These are phyloP conservation scores for Phytophthora parvispora DNA, from an alignment of 352 stramenopile genomes.

Conservation along the genomic window DNA sequence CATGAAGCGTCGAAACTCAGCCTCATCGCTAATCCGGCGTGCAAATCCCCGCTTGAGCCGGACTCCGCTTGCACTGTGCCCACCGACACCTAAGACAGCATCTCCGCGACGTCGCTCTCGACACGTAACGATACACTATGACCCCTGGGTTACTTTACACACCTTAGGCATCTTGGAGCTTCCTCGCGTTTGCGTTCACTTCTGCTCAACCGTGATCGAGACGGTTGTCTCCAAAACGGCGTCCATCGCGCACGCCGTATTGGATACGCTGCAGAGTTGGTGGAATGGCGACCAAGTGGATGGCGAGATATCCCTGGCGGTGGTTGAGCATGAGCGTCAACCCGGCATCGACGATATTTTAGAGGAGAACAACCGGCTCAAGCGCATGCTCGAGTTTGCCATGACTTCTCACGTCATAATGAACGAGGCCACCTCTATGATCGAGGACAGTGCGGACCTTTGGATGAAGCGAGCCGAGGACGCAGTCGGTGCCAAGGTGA, in stretches of 20 bases:
- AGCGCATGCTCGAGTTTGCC: slow-evolving; percentile 33
- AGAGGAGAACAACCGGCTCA: slow-evolving; percentile 34
- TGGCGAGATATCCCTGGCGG: slow-evolving; percentile 11
- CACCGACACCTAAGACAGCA: slow-evolving; percentile 21
- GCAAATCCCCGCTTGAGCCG: slow-evolving; percentile 7
- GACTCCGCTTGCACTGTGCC: slow-evolving; percentile 10
- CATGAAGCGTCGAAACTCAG: slow-evolving; percentile 29
- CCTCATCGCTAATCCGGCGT: slow-evolving; percentile 15
- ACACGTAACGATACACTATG: slow-evolving; percentile 3
- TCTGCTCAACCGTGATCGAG: slow-evolving; percentile 25
- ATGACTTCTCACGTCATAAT: slow-evolving; percentile 34
- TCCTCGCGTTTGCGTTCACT: slow-evolving; percentile 14
- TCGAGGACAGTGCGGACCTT: slow-evolving; percentile 21
- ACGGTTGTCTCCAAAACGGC: slow-evolving; percentile 19
- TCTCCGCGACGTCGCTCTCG: slow-evolving; percentile 26
- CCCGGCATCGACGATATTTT: slow-evolving; percentile 22
- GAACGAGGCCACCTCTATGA: slow-evolving; percentile 32
- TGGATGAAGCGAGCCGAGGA: slow-evolving; percentile 30
- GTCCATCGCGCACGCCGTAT: slow-evolving; percentile 7
- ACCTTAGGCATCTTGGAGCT: slow-evolving; percentile 7
- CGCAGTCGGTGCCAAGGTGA: slow-evolving; percentile 23
- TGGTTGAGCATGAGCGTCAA: slow-evolving; percentile 12
- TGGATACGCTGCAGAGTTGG: slow-evolving; percentile 27
- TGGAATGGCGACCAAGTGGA: slow-evolving; percentile 18
- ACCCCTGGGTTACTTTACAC: slow-evolving; percentile 12